phyloP scores from a whole-genome alignment of 495 filamentous ascomycete genomes.

The Pseudotulostoma volvatum region DNA sequence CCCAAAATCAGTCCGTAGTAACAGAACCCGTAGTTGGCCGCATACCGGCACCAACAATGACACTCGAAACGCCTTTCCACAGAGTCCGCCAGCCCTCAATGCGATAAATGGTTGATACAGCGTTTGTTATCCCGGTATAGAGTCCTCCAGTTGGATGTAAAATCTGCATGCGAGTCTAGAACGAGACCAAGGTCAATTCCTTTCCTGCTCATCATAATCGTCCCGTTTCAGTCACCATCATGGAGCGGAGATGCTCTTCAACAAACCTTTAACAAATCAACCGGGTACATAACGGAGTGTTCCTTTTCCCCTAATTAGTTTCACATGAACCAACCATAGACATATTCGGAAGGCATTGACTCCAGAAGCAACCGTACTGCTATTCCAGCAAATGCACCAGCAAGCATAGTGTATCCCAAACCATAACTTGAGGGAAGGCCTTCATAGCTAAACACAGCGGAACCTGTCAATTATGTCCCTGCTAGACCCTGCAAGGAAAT shows the following conservation, averaged over 20 bases:
- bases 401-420: constrained; percentile 63
- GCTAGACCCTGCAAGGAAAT: no score
- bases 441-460: constrained; percentile 45
- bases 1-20: constrained; percentile 18
- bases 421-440: constrained; percentile 54
- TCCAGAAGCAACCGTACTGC: constrained; percentile 48
- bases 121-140: constrained; percentile 83
- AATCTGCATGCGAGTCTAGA: constrained; percentile 92
- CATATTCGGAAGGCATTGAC: no score
- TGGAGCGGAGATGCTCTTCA: background rate
- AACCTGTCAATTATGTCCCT: no score
- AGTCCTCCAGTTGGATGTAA: constrained; percentile 70
- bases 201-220: background rate
- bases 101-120: constrained; percentile 75
- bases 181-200: constrained; percentile 8
- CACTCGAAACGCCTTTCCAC: constrained; percentile 94
- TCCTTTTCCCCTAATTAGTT: constrained; percentile 27
- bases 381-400: constrained; percentile 93
- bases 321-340: constrained; percentile 2
- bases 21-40: no score
- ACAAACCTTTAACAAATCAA: constrained; percentile 91
- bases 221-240: background rate
- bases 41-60: constrained; percentile 83
- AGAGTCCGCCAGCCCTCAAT: constrained; percentile 79
- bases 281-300: constrained; percentile 95